These are phyloP conservation scores for Pyrenula aspistea DNA, from an alignment of 495 filamentous ascomycete species.

Conservation along the genomic window DNA sequence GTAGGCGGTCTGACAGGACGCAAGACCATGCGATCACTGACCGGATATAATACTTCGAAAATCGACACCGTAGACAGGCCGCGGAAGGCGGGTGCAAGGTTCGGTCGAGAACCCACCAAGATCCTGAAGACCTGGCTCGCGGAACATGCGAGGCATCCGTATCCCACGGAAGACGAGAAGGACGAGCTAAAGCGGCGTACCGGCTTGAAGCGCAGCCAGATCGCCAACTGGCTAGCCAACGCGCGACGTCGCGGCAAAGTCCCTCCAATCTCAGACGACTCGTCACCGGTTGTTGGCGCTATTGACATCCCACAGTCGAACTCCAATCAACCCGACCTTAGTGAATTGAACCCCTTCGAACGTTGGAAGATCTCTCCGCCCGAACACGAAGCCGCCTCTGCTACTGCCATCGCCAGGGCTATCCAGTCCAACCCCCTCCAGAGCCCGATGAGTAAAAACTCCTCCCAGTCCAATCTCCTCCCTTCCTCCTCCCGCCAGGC, in stretches of 20 bases:
- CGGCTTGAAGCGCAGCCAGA: slow-evolving; percentile 62
- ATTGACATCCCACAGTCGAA: slow-evolving; percentile 50
- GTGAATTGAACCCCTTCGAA: slow-evolving; percentile 69
- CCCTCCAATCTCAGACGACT: slow-evolving; percentile 41
- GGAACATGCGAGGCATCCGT: slow-evolving; percentile 62
- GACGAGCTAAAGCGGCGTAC: slow-evolving; percentile 58
- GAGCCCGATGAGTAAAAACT: not conserved
- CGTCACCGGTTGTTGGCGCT: slow-evolving; percentile 44
- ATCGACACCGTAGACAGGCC: slow-evolving; percentile 25
- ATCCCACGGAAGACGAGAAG: slow-evolving; percentile 73
- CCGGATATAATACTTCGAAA: slow-evolving; percentile 12
- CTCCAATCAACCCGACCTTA: slow-evolving; percentile 33
- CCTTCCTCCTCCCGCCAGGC: slow-evolving; percentile 40
- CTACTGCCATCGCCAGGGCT: slow-evolving; percentile 67
- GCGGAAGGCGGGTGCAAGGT: slow-evolving; percentile 43
- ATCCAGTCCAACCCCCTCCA: slow-evolving; percentile 47
- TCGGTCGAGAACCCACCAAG: slow-evolving; percentile 60
- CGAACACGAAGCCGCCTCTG: slow-evolving; percentile 74
- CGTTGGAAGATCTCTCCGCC: slow-evolving; percentile 79
- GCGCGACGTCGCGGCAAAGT: slow-evolving; percentile 68
- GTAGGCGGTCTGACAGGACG: slow-evolving; percentile 25
- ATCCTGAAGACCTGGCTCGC: slow-evolving; percentile 70
- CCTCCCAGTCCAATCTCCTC: slow-evolving; percentile 7
- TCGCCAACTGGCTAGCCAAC: slow-evolving; percentile 81
- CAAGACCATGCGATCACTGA: slow-evolving; percentile 27